A percentile compares a stretch with the other conserved stretches of the same genome.
These are phyloP conservation scores for Paramarasmius palmivorus DNA, from an alignment of 1,284 basidiomycete genomes.

Conservation along the genomic window DNA sequence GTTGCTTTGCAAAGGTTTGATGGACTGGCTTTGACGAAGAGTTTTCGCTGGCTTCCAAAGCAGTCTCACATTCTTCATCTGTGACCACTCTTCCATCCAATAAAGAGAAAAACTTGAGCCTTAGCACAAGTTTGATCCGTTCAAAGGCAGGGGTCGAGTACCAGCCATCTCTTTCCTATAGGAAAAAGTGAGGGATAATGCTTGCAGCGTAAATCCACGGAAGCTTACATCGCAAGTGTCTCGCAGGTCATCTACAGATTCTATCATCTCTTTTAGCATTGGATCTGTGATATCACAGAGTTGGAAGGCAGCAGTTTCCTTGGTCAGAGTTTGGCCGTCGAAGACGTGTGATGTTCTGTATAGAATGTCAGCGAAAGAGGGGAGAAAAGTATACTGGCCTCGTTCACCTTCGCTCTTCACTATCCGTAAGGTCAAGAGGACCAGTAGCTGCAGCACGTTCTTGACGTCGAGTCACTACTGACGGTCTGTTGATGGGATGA, in stretches of 20 bases:
- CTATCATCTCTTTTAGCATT: conserved; percentile 78
- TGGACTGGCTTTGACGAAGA: conserved; percentile 41
- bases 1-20: conserved; percentile 43
- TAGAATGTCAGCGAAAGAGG: not conserved
- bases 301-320: conserved; percentile 89
- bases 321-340: conserved; percentile 78
- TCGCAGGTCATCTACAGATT: conserved; percentile 65
- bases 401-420: conserved; percentile 36
- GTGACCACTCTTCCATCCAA: conserved; percentile 71
- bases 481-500: conserved; percentile 73
- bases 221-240: conserved; percentile 70
- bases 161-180: conserved; percentile 83
- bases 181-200: not conserved
- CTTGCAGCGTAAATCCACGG: not conserved
- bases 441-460: conserved; percentile 44
- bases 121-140: conserved; percentile 81
- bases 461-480: conserved; percentile 66
- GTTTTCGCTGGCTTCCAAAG: conserved; percentile 53
- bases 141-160: conserved; percentile 75
- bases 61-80: conserved; percentile 68
- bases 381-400: not conserved
- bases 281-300: conserved; percentile 90
- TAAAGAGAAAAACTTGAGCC: conserved; percentile 86
- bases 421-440: conserved; percentile 41
- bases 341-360: conserved; percentile 79